Evolutionary conservation across 208 protist species (phyloP), one percentile per base, ranked within the genome.

Genomic region (Acanthamoeba polyphaga): DNA sequence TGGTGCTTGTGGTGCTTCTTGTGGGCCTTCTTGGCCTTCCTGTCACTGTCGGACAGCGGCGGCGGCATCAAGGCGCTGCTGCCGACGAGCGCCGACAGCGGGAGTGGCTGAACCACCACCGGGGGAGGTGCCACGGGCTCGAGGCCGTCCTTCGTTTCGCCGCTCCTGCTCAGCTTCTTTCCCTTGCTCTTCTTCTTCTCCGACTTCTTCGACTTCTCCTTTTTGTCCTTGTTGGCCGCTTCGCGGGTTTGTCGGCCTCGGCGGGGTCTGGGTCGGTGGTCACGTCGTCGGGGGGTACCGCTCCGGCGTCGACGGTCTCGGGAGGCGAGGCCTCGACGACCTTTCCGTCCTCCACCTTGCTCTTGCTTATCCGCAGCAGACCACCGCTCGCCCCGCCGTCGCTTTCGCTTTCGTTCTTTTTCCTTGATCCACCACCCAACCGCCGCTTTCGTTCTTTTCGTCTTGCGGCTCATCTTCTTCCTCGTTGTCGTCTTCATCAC

Each of bases 381-480:
- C 78, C 51, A 3, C 49, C 51, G 3, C 13, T 64, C 13, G 2
- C 38, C 32, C 78, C 78, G 49, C 29, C 15, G 12, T 64, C 78
- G 78, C 51, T 87, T 87, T 87, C 78, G 78, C 19, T 87, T 87
- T 87, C 78, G 12, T 9, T 87, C n/a, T 64, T 29, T 3, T 87
- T 34, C 24, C n/a, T 62, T 55, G 60, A 2, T 34, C n/a, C 27
- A 70, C 2, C 58, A 15, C 7, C 58, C 58, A 62, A 24, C 58
- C 68, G 32, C 22, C 66, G 66, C 10, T 19, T 43, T 78, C 5
- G 38, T 78, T n/a, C 15, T 78, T 5, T 9, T 49, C 4, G 17
- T 82, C 34, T 1, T 24, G 24, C 53, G 6, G n/a, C n/a, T 82
- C 24, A 49, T 70, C 27, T 34, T 70, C 64, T 17, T 70, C 64